These are phyloP conservation scores for Leccinum sublutescens DNA, from an alignment of 768 basidiomycete genomes.

Conservation along the genomic window DNA sequence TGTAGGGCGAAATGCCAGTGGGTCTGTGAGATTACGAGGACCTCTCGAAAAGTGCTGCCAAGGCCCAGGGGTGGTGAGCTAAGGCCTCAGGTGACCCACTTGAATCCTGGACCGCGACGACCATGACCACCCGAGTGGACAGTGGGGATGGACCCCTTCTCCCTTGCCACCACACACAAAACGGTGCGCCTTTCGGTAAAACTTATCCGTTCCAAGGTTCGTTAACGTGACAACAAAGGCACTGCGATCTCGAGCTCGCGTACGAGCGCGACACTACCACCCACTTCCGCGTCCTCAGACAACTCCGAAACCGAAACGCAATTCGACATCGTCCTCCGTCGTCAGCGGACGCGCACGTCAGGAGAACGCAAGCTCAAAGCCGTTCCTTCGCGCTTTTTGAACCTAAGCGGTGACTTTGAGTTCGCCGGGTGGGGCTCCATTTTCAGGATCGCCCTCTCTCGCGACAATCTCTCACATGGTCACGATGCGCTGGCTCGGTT, in stretches of 20 bases:
- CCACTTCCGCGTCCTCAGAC: conserved; percentile 36
- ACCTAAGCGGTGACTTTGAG: conserved; percentile 63
- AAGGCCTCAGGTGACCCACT: too few relatives aligned
- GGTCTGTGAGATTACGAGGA: too few relatives aligned
- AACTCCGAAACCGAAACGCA: conserved; percentile 41
- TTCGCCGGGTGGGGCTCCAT: conserved; percentile 73
- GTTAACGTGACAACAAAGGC: conserved; percentile 3
- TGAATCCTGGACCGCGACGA: too few relatives aligned
- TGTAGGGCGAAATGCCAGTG: too few relatives aligned
- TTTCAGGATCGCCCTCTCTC: conserved; percentile 43
- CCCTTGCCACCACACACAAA: neutral
- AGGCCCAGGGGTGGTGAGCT: too few relatives aligned
- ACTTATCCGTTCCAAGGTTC: neutral
- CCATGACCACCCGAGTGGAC: too few relatives aligned
- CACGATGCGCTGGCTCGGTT: conserved; percentile 29
- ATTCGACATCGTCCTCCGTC: conserved; percentile 56
- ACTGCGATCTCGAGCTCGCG: neutral
- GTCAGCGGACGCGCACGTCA: conserved; percentile 51
- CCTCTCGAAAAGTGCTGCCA: too few relatives aligned
- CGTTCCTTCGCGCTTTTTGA: conserved; percentile 58
- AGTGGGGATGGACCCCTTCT: neutral
- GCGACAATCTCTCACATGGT: conserved; percentile 41
- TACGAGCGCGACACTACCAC: conserved; percentile 27
- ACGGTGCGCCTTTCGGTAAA: conserved; percentile 4
- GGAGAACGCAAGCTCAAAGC: conserved; percentile 40